Evolutionary conservation across 139 green algal species (phyloP).

Genomic region (Parachlorella kessleri): DNA sequence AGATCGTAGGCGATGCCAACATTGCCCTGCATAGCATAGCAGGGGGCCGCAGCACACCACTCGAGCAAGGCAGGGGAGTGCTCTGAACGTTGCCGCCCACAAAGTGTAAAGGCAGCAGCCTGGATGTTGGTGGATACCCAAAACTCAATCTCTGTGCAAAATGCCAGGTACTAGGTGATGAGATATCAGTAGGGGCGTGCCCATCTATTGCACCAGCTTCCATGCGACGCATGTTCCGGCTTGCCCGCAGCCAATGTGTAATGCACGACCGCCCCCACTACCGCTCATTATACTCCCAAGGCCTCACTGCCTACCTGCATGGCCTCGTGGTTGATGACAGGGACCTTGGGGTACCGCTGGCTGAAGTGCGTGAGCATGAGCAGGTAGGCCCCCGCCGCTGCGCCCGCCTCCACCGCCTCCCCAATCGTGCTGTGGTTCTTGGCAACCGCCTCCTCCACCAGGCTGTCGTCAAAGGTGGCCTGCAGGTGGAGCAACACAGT

Average conservation of each 20-base stretch:
- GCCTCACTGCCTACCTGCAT: neutral
- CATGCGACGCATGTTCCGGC: no score
- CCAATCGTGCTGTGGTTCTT: constrained; percentile 91
- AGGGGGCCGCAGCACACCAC: no score
- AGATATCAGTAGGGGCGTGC: no score
- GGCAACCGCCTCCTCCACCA: constrained; percentile 79
- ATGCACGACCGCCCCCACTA: no score
- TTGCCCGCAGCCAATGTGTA: no score
- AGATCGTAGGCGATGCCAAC: constrained; percentile 95
- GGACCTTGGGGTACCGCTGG: constrained; percentile 91
- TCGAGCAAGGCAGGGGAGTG: neutral
- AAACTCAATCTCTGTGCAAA: no score
- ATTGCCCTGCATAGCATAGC: constrained; percentile 2
- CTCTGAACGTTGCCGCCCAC: neutral
- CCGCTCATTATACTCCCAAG: no score
- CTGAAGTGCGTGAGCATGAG: constrained; percentile 98
- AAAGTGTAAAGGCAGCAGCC: neutral
- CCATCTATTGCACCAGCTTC: no score
- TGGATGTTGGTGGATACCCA: no score
- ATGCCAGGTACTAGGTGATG: no score
- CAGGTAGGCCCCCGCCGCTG: constrained; percentile 78
- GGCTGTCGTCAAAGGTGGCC: constrained; percentile 95
- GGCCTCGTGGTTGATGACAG: constrained; percentile 50
- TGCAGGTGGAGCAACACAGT: no score
- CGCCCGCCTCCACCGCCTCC: constrained; percentile 81